Percentiles rank a stretch among this genome's conserved stretches.
Evolutionary conservation across 768 basidiomycete species (phyloP).

Genomic region (Trametes villosa): DNA sequence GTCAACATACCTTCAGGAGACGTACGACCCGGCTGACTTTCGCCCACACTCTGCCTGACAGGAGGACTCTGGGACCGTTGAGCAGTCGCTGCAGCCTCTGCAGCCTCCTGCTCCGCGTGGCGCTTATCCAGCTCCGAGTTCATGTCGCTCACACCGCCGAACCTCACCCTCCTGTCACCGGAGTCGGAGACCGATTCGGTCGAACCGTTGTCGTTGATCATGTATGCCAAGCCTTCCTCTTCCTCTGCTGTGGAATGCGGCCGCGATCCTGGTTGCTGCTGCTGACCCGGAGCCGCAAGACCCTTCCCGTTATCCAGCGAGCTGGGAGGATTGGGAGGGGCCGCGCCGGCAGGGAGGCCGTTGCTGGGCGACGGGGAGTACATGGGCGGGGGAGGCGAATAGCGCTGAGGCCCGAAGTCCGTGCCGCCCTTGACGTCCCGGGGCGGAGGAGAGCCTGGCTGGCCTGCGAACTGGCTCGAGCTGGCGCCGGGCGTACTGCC

Average conservation of each 20-base stretch:
- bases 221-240: conserved; percentile 35
- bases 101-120: conserved; percentile 6
- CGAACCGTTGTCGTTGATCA: conserved; percentile 24
- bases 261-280: conserved; percentile 12
- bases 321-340: conserved; percentile 34
- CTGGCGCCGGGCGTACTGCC: background rate
- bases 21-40: background rate
- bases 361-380: conserved; percentile 40
- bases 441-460: background rate
- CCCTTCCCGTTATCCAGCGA: background rate
- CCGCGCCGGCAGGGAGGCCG: conserved; percentile 47
- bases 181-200: conserved; percentile 8
- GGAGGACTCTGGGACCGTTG: conserved; percentile 24
- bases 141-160: conserved; percentile 46
- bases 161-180: conserved; percentile 46
- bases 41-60: background rate
- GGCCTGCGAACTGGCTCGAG: background rate
- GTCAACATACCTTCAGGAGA: conserved; percentile 9
- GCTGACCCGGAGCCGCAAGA: background rate
- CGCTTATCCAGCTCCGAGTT: conserved; percentile 40
- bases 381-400: conserved; percentile 39
- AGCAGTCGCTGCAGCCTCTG: background rate
- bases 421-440: conserved; percentile 12
- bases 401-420: conserved; percentile 27
- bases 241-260: conserved; percentile 25